Evolutionary conservation across 2,329 filamentous ascomycete genomes (phyloP).

Genomic region (Elsinoe fawcettii): DNA sequence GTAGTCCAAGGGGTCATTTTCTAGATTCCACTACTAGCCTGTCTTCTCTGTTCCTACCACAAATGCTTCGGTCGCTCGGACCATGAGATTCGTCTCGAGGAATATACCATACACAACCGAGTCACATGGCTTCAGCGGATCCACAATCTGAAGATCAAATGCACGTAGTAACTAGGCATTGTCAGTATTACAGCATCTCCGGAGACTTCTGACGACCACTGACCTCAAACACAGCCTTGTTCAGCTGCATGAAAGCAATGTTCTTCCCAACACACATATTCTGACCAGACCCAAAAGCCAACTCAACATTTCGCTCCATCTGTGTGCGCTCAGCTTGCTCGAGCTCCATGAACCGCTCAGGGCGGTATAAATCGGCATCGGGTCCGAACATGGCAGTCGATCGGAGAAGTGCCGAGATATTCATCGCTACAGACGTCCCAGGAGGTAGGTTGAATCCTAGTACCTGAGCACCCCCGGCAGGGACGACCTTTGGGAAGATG

Average conservation of each 20-base stretch:
- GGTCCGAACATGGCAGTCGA: not conserved
- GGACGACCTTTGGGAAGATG: slow-evolving; percentile 22
- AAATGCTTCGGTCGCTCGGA: not conserved
- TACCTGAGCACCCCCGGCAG: slow-evolving; percentile 20
- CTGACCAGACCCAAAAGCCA: slow-evolving; percentile 44
- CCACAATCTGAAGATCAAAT: not conserved
- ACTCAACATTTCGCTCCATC: slow-evolving; percentile 21
- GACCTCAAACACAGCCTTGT: slow-evolving; percentile 31
- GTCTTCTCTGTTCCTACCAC: no score
- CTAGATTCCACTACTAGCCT: no score
- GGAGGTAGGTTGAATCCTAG: not conserved
- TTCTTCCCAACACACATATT: slow-evolving; percentile 43
- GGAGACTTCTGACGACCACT: no score
- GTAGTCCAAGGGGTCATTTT: no score
- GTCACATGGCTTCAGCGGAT: not conserved
- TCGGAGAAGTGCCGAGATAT: not conserved
- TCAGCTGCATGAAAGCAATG: slow-evolving; percentile 48
- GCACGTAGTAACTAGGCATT: not conserved
- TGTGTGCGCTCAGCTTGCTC: slow-evolving; percentile 17
- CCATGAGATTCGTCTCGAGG: not conserved
- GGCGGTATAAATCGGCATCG: slow-evolving; percentile 25
- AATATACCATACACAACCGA: not conserved
- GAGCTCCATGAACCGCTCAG: slow-evolving; percentile 27
- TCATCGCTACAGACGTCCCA: slow-evolving; percentile 6
- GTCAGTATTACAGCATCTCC: no score